Conservation (phyloP, 495 filamentous ascomycete genomes). For the Xanthoparmelia taractica region DNA sequence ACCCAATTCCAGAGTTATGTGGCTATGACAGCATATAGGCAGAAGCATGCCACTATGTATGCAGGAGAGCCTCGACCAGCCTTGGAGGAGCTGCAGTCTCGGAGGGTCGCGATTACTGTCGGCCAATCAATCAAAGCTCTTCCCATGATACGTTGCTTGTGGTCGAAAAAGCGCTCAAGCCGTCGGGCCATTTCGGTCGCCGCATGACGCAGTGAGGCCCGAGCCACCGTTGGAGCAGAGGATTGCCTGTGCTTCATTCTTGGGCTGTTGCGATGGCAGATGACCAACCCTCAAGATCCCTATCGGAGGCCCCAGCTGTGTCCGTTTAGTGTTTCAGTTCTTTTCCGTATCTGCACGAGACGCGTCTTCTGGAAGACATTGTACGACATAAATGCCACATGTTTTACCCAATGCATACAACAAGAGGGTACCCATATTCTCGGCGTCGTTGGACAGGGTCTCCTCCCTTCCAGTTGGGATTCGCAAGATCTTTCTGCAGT, state of each 20-base stretch:
- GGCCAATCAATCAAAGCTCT: not conserved
- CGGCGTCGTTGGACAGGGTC: not conserved
- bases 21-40: not conserved
- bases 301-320: not conserved
- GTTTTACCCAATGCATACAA: not conserved
- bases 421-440: not conserved
- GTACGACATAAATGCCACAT: not conserved
- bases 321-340: not conserved
- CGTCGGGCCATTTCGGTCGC: not conserved
- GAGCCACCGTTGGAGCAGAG: not conserved
- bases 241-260: not conserved
- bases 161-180: not conserved
- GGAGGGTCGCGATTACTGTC: not conserved
- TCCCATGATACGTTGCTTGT: not conserved
- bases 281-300: not conserved
- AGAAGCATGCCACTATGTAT: not conserved
- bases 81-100: constrained; percentile 2
- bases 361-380: not conserved
- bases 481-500: not conserved
- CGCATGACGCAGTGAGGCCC: constrained; percentile 5
- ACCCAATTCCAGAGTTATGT: not conserved
- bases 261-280: not conserved
- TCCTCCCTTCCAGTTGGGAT: not conserved
- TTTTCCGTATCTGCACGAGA: not conserved
- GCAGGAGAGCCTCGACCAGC: not conserved